phyloP scores from a whole-genome alignment of 2,329 filamentous ascomycete genomes.

The Rhexocercosporidium sp. region DNA sequence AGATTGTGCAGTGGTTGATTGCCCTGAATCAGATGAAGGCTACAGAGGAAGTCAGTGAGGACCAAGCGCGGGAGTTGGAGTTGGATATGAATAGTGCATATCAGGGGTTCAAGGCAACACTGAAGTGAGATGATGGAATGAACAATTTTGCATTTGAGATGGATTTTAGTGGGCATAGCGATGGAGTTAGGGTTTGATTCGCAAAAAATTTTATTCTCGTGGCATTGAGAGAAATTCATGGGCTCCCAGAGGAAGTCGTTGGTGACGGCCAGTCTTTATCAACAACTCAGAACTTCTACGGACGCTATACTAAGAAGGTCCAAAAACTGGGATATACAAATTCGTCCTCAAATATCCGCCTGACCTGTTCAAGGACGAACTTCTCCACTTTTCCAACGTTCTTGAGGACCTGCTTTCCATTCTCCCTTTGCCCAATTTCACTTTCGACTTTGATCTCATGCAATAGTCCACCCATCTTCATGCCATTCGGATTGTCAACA shows the following conservation, averaged over 20 bases:
- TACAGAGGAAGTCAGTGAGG: conserved; percentile 85
- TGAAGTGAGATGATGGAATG: conserved; percentile 33
- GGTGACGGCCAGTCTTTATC: background rate
- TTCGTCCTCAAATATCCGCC: conserved; percentile 97
- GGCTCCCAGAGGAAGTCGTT: background rate
- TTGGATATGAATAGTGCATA: conserved; percentile 96
- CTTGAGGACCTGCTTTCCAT: conserved; percentile 92
- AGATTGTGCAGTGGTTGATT: conserved; percentile 99
- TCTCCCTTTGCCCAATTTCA: conserved; percentile 92
- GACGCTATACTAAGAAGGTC: conserved; percentile 82
- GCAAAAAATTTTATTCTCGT: background rate
- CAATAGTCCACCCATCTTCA: conserved; percentile 74
- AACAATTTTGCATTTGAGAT: background rate
- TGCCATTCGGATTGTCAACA: conserved; percentile 34
- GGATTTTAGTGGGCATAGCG: conserved; percentile 28
- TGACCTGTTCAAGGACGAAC: conserved; percentile 95
- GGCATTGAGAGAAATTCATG: background rate
- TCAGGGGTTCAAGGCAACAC: conserved; percentile 77
- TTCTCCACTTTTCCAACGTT: conserved; percentile 99
- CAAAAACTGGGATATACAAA: conserved; percentile 98
- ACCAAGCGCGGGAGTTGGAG: conserved; percentile 86
- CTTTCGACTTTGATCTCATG: conserved; percentile 97
- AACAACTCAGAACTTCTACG: background rate
- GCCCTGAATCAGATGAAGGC: conserved; percentile 97
- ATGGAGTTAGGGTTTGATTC: conserved; percentile 23